A percentile compares a stretch with the other conserved stretches of the same genome.
These are phyloP conservation scores for Mollisiaceae sp. DNA, from an alignment of 2,329 filamentous ascomycete species.

Conservation along the genomic window DNA sequence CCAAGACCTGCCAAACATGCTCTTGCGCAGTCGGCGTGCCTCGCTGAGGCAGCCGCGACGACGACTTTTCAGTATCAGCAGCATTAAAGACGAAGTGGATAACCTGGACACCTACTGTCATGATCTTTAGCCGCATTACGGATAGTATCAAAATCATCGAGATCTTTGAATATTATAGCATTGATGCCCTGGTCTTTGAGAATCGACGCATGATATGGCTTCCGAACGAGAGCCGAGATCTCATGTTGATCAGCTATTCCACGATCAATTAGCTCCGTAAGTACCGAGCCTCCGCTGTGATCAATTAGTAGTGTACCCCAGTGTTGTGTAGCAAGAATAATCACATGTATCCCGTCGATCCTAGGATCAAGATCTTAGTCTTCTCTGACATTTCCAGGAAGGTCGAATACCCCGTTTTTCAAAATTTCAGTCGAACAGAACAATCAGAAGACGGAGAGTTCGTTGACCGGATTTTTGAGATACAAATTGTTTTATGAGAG, in stretches of 20 bases:
- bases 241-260: slow-evolving; percentile 12
- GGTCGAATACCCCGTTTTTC: neutral
- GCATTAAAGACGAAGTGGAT: neutral
- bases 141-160: slow-evolving; percentile 34
- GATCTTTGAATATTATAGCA: slow-evolving; percentile 32
- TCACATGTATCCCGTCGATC: slow-evolving; percentile 35
- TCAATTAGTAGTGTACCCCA: slow-evolving; percentile 5
- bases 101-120: slow-evolving; percentile 25
- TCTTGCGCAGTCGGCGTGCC: slow-evolving; percentile 45
- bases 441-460: neutral
- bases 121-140: slow-evolving; percentile 30
- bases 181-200: slow-evolving; percentile 33
- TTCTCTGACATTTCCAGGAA: slow-evolving; percentile 29
- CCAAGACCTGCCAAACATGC: slow-evolving; percentile 51
- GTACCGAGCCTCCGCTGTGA: slow-evolving; percentile 33
- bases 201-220: slow-evolving; percentile 33
- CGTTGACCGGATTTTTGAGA: neutral
- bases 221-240: slow-evolving; percentile 35
- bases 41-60: slow-evolving; percentile 50
- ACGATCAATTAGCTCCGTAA: slow-evolving; percentile 21
- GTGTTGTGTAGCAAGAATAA: neutral
- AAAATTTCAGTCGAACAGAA: neutral
- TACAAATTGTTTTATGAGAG: neutral
- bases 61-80: slow-evolving; percentile 42
- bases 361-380: slow-evolving; percentile 29